These are phyloP conservation scores for Penicillium pulvis DNA, from an alignment of 495 filamentous ascomycete species.

Conservation along the genomic window DNA sequence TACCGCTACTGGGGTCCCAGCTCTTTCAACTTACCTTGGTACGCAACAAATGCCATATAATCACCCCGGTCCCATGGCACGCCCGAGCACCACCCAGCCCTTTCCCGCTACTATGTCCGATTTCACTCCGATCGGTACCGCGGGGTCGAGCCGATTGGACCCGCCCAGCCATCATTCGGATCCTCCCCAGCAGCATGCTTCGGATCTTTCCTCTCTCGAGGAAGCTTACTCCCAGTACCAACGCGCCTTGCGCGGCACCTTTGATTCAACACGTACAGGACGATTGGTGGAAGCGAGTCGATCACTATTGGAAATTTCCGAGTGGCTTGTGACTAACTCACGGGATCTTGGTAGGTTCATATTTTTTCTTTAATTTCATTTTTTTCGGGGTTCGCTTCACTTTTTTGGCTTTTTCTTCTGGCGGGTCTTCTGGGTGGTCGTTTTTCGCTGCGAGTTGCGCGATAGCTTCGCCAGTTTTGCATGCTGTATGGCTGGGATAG, in stretches of 20 bases:
- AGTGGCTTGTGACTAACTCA: constrained; percentile 82
- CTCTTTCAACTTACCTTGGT: constrained; percentile 54
- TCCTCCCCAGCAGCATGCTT: constrained; percentile 29
- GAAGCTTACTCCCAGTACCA: constrained; percentile 78
- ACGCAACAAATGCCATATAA: constrained; percentile 54
- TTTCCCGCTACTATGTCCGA: constrained; percentile 58
- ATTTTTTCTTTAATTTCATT: constrained; percentile 11
- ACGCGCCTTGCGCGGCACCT: constrained; percentile 68
- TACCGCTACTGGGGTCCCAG: constrained; percentile 60
- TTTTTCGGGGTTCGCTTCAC: constrained; percentile 10
- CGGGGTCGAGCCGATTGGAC: constrained; percentile 36
- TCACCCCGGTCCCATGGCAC: constrained; percentile 53
- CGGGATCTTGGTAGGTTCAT: constrained; percentile 76
- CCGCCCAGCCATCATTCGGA: constrained; percentile 25
- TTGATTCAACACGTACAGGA: constrained; percentile 74
- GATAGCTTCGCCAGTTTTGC: neutral
- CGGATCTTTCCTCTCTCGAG: constrained; percentile 46
- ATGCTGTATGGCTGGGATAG: neutral
- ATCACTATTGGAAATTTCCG: constrained; percentile 75
- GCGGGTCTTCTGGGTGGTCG: neutral
- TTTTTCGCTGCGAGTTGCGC: neutral
- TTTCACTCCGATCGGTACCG: constrained; percentile 43
- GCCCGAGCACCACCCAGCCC: constrained; percentile 50
- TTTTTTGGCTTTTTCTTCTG: constrained; percentile 20
- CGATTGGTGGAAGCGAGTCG: constrained; percentile 70